Conservation (phyloP, 2,329 filamentous ascomycete species). For the Aureobasidium sp. region DNA sequence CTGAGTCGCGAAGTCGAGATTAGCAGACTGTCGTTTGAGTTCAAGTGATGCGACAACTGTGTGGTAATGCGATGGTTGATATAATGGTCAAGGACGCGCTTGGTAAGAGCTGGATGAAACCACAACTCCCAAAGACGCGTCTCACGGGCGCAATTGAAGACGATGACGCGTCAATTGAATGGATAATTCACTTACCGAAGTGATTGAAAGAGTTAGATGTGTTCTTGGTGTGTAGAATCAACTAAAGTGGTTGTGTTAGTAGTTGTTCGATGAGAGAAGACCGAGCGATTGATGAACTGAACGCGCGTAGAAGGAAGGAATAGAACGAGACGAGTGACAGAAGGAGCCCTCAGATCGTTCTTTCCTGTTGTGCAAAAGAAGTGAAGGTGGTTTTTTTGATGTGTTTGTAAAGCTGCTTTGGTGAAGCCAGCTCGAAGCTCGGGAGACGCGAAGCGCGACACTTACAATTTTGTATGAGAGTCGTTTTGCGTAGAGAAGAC, state of each 20-base stretch:
- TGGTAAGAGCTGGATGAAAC: neutral
- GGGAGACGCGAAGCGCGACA: conserved; percentile 2
- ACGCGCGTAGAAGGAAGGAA: neutral
- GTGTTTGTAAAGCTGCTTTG: conserved; percentile 6
- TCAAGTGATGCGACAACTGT: conserved; percentile 5
- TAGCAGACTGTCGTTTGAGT: neutral
- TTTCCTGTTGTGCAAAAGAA: neutral
- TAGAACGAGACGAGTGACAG: conserved; percentile 6
- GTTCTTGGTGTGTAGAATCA: neutral
- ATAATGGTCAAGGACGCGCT: neutral
- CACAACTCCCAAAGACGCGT: conserved; percentile 1
- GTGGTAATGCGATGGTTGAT: conserved; percentile 3
- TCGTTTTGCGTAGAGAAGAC: neutral
- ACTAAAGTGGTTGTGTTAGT: conserved; percentile 5
- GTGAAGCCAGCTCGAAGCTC: neutral
- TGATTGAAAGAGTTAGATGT: conserved; percentile 8
- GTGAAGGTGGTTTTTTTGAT: neutral
- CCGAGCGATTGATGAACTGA: neutral
- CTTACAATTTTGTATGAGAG: conserved; percentile 9
- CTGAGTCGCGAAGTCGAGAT: conserved; percentile 4
- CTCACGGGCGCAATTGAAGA: conserved; percentile 5
- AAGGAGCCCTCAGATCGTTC: neutral
- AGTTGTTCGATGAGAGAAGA: neutral
- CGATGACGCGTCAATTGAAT: neutral
- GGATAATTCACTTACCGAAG: neutral